Base-by-base conservation (phyloP, 192 early-diverging fungal species). In the Gaertneriomyces semiglobifer region DNA sequence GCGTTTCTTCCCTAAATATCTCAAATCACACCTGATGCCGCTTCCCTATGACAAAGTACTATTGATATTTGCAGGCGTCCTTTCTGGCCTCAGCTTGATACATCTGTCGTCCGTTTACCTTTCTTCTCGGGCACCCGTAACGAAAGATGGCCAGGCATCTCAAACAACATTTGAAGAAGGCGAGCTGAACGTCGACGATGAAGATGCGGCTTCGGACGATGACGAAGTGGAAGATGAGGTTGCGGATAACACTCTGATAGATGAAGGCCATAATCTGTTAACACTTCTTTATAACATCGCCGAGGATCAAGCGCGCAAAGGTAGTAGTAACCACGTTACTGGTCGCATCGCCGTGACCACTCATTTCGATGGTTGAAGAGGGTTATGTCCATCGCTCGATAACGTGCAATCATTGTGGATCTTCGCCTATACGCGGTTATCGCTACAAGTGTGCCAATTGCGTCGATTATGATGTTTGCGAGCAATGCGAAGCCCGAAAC, bases 361-460 rank as follows among this genome's bases (percentile, higher is more conserved):
- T 62, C n/a, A 47, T 43, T 71, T 79, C 79, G 80, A 69, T 77
- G 83, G 18, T 81, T 65, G 43, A 70, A 70, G 83, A 84, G 60
- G 79, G 72, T 9, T 81, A 76, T 40, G 74, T 91, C 25, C 86
- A 88, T 64, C 83, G 92, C 40, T 92, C 93, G 11, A 92, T 93
- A n/a, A 89, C 91, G 33, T 98, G 96, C 77, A 92, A 94, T 75
- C 86, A 88, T 74, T 98, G 96, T 71, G 82, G 83, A 16, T 82
- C 84, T 33, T 82, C 88, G 25, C 96, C 96, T 1, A 90, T 98
- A 60, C 86, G 92, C 20, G 96, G 96, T 6, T 73, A 87, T 16
- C 87, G 96, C 3, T 97, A 89, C 84, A 94, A 92, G 68, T 98
- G 96, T 69, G 88, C 90, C 41, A 94, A 97, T 62, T 98, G 96